These are phyloP conservation scores for Silene conica DNA, from an alignment of 148 eudicot species.

Conservation along the genomic window DNA sequence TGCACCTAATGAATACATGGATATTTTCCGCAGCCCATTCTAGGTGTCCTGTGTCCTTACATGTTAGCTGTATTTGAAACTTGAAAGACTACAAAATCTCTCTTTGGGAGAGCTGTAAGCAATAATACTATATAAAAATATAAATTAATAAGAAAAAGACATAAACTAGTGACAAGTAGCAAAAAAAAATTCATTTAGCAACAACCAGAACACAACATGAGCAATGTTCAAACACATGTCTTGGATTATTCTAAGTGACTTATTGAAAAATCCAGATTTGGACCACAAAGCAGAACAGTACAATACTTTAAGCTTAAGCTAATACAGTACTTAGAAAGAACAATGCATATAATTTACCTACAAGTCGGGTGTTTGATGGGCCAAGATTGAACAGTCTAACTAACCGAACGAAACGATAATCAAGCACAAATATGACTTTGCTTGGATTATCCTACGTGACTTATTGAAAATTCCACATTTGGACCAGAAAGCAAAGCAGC, in stretches of 20 bases:
- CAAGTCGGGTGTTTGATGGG: conserved; percentile 25
- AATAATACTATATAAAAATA: not conserved
- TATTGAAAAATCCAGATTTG: conserved; percentile 11
- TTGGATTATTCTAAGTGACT: conserved; percentile 6
- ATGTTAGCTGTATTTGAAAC: not conserved
- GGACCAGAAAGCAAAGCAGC: conserved; percentile 22
- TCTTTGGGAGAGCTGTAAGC: not conserved
- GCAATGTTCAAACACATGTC: conserved; percentile 7
- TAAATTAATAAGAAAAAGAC: not conserved
- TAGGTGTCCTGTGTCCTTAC: not conserved
- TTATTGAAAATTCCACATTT: conserved; percentile 8
- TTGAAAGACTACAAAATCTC: not conserved
- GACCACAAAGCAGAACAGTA: conserved; percentile 22
- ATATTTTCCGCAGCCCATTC: not conserved
- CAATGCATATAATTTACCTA: conserved; percentile 14
- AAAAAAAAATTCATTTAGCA: conserved; percentile 4
- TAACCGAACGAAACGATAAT: conserved; percentile 22
- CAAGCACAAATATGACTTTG: conserved; percentile 31
- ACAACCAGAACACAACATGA: conserved; percentile 10
- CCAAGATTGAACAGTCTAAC: conserved; percentile 28
- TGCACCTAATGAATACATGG: not conserved
- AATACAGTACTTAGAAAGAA: conserved; percentile 13
- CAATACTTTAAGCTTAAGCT: conserved; percentile 35
- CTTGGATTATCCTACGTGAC: conserved; percentile 6
- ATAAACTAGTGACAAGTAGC: not conserved